Base-by-base conservation (phyloP, 2,329 filamentous ascomycete genomes). In the Hymenoscyphus occultus region DNA sequence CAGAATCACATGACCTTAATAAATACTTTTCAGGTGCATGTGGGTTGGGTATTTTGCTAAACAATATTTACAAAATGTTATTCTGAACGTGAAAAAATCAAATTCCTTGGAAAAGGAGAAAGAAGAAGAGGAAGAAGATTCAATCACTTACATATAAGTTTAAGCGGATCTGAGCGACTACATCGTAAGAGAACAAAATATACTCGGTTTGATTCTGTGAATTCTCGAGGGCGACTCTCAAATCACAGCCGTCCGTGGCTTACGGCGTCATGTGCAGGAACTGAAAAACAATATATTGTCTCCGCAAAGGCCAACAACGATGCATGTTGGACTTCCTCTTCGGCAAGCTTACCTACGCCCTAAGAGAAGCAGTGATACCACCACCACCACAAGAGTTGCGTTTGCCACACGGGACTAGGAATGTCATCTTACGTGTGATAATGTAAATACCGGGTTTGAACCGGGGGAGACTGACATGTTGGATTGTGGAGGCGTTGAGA, bases 401-500 rank as follows among this genome's bases (percentile, higher is more conserved):
- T 12, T 16, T n/a, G 7, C 45, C 45, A 9, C 10, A 51, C 19
- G 12, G n/a, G 45, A 51, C 19, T 4, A 10, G 45, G 9, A 51
- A 51, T 51, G 22, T 51, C 22, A n/a, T 51, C 45, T 22, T 28
- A 10, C n/a, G 10, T 19, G n/a, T 51, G 31, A 57, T 14, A 28
- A 13, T 6, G 45, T 6, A 51, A 22, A 51, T 16, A 22, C 14
- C 14, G 28, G 28, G 13, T 28, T 12, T 31, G 16, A 16, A 2
- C 54, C 32, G 39, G 57, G 19, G 57, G 28, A 14, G 9, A 22
- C 35, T 14, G 16, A 39, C 19, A 39, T 40, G 35, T 28, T n/a
- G 35, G n/a, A 40, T 14, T 32, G 57, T 19, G 59, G 40, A 60
- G 40, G 28, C 31, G 59, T 48, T 39, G 59, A 60, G 59, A 39